phyloP scores from a whole-genome alignment of 345 rosid genomes.

The Anacardium occidentale region DNA sequence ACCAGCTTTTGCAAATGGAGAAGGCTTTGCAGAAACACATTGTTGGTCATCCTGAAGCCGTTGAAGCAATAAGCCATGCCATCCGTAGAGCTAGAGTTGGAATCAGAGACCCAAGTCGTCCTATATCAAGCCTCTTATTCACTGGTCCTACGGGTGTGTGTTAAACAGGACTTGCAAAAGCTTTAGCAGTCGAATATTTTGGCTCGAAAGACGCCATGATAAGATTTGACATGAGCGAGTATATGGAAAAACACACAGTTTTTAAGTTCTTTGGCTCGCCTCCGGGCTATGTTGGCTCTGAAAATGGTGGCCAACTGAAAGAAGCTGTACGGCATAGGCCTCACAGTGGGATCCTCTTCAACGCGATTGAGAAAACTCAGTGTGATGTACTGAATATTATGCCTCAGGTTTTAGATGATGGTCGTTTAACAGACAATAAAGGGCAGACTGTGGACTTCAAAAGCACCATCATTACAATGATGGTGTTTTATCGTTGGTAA shows the following conservation, averaged over 20 bases:
- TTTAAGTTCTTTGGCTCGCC: too few relatives aligned
- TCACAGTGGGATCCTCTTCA: slow-evolving; percentile 49
- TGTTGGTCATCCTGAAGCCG: slow-evolving; percentile 45
- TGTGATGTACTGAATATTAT: slow-evolving; percentile 59
- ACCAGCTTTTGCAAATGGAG: slow-evolving; percentile 37
- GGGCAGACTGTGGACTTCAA: slow-evolving; percentile 63
- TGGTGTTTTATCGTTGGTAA: slow-evolving; percentile 8
- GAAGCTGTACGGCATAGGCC: slow-evolving; percentile 61
- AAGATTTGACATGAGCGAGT: too few relatives aligned
- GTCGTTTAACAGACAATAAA: slow-evolving; percentile 59
- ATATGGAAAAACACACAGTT: too few relatives aligned
- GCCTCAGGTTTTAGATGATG: slow-evolving; percentile 61
- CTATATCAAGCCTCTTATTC: slow-evolving; percentile 64
- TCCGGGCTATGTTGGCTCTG: too few relatives aligned
- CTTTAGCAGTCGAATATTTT: slow-evolving; percentile 57
- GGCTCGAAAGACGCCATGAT: too few relatives aligned
- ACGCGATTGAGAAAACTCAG: slow-evolving; percentile 72
- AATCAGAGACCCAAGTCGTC: slow-evolving; percentile 56
- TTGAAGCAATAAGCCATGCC: slow-evolving; percentile 48
- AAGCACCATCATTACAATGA: slow-evolving; percentile 59
- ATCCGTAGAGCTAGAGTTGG: slow-evolving; percentile 70
- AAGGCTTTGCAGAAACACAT: slow-evolving; percentile 32
- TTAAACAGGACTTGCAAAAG: slow-evolving; percentile 59
- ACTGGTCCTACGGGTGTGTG: slow-evolving; percentile 68
- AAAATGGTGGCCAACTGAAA: slow-evolving; percentile 63